phyloP scores from a whole-genome alignment of 1,139 yeast species.

The Yamadazyma friedrichii region DNA sequence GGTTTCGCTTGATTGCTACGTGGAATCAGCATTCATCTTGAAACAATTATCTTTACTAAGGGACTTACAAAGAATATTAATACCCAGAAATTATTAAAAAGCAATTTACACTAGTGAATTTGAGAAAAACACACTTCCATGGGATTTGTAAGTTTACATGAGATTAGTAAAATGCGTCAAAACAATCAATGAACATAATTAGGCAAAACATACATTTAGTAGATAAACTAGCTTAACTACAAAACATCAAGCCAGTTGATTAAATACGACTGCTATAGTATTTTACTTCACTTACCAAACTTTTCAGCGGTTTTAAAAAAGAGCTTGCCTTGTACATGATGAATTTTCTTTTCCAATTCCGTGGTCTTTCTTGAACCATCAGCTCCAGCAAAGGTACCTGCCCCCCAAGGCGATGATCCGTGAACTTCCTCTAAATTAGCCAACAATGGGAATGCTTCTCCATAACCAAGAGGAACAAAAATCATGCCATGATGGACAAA shows the following conservation, averaged over 20 bases:
- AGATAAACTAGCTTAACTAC: too few species aligned
- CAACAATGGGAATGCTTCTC: conserved; percentile 55
- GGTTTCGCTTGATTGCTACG: too few species aligned
- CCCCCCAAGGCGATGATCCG: conserved; percentile 90
- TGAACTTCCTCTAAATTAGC: conserved; percentile 67
- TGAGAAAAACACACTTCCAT: too few species aligned
- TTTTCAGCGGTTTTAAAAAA: conserved; percentile 47
- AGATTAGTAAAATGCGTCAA: too few species aligned
- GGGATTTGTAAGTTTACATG: too few species aligned
- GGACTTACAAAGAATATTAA: too few species aligned
- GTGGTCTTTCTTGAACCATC: conserved; percentile 78
- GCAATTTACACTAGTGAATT: too few species aligned
- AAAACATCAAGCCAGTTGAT: too few species aligned
- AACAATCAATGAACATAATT: background rate
- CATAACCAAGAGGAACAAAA: conserved; percentile 79
- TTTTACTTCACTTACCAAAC: conserved; percentile 13
- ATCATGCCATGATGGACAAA: conserved; percentile 79
- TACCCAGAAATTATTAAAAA: too few species aligned
- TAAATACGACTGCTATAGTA: too few species aligned
- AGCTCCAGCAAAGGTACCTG: conserved; percentile 75
- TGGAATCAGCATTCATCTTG: too few species aligned
- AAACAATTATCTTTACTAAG: too few species aligned
- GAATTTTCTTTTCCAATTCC: conserved; percentile 63
- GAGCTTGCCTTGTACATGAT: conserved; percentile 59
- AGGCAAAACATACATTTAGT: background rate